Percentiles rank a stretch among this genome's conserved stretches.
Evolutionary conservation across 169 alveolate species (phyloP).

Genomic region (Cyclospora cayetanensis): DNA sequence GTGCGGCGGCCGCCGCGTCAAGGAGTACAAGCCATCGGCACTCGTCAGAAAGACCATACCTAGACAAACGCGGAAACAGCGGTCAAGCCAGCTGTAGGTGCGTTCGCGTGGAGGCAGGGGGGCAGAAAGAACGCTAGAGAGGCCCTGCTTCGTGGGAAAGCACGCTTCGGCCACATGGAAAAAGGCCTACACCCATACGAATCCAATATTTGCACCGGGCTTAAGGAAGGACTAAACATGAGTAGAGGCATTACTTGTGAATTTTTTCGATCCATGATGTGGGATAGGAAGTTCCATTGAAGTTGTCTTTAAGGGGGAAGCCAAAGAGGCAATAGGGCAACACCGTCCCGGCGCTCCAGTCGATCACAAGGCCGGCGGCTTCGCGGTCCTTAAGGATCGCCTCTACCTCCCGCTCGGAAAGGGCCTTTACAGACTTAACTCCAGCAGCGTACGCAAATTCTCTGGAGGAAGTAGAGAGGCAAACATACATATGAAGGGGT

Average conservation of each 20-base stretch:
- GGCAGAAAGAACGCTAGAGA: not conserved
- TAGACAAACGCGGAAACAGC: no score
- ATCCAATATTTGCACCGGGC: no score
- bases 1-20: constrained; percentile 78
- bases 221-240: no score
- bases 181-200: no score
- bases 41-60: constrained; percentile 67
- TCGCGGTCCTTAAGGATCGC: constrained; percentile 51
- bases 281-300: constrained; percentile 74
- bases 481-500: not conserved
- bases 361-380: not conserved
- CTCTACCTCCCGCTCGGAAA: constrained; percentile 66
- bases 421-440: constrained; percentile 36
- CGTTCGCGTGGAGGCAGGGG: not conserved
- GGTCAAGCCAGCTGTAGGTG: not conserved
- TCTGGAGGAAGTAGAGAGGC: not conserved
- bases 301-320: constrained; percentile 78
- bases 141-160: no score
- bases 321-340: constrained; percentile 72
- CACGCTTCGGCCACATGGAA: no score
- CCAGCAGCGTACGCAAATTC: constrained; percentile 30
- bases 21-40: constrained; percentile 76
- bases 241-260: constrained; percentile 55
- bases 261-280: constrained; percentile 71
- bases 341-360: not conserved